These are phyloP conservation scores for Pythium brachiatum DNA, from an alignment of 352 stramenopile species.

Conservation along the genomic window DNA sequence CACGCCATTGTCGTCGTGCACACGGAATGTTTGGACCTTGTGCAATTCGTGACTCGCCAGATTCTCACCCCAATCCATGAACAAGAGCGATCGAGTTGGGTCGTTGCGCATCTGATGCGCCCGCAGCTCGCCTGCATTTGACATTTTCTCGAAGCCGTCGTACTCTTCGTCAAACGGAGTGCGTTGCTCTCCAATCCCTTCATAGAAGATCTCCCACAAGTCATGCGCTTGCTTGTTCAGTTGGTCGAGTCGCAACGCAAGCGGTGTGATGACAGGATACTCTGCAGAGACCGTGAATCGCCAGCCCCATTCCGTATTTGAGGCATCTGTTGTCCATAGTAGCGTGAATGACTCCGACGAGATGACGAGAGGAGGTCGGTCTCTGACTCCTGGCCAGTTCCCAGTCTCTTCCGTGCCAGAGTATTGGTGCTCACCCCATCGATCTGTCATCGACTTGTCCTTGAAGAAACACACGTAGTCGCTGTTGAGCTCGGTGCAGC, in stretches of 20 bases:
- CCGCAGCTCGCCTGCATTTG: not conserved
- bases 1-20: conserved; percentile 1
- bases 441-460: conserved; percentile 60
- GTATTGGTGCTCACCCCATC: conserved; percentile 66
- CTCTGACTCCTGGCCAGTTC: conserved; percentile 80
- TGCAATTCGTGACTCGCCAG: not conserved
- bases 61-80: not conserved
- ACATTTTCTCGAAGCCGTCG: conserved; percentile 42
- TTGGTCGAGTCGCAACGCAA: conserved; percentile 51
- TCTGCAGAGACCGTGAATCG: conserved; percentile 73
- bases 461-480: conserved; percentile 89
- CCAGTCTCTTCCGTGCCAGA: conserved; percentile 55
- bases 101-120: conserved; percentile 1
- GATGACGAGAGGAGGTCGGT: conserved; percentile 68
- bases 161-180: conserved; percentile 45
- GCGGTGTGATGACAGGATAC: conserved; percentile 43
- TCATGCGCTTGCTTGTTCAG: conserved; percentile 59
- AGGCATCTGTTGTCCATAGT: conserved; percentile 80
- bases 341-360: conserved; percentile 73
- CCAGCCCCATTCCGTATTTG: conserved; percentile 89
- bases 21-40: not conserved
- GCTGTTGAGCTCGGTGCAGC: conserved; percentile 59
- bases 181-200: conserved; percentile 47
- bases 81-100: conserved; percentile 1
- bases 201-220: conserved; percentile 68